phyloP scores from a whole-genome alignment of 148 eudicot genomes.

The Pouteria glomerata region DNA sequence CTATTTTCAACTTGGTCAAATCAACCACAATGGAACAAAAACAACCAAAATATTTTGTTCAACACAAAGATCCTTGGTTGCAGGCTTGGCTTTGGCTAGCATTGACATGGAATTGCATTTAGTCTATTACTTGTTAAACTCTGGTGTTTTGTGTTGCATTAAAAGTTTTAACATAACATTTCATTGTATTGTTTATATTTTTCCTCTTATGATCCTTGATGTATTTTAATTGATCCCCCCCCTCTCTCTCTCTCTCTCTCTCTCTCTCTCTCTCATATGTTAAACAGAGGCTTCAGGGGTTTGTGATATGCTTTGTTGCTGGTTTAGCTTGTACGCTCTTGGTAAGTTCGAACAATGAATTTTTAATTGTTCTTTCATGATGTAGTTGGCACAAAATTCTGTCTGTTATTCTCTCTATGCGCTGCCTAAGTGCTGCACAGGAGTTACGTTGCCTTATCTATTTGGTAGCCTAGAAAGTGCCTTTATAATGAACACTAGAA shows the following conservation, averaged over 20 bases:
- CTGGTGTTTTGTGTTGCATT: not conserved
- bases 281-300: conserved; percentile 81
- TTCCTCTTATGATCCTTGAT: not conserved
- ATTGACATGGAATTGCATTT: not conserved
- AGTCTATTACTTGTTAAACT: not conserved
- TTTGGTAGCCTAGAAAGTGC: not conserved
- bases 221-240: conserved; percentile 4
- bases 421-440: not conserved
- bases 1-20: too few species aligned
- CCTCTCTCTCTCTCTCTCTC: conserved; percentile 9
- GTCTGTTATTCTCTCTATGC: not conserved
- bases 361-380: not conserved
- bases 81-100: not conserved
- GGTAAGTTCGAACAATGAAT: conserved; percentile 47
- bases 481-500: not conserved
- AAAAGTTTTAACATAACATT: not conserved
- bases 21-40: too few species aligned
- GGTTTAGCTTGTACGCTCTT: conserved; percentile 83
- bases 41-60: too few species aligned
- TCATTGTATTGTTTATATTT: not conserved
- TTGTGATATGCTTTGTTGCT: conserved; percentile 79
- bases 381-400: conserved; percentile 1
- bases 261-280: too few species aligned
- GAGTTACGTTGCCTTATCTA: not conserved
- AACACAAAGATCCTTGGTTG: too few species aligned